Evolutionary conservation across 2,329 filamentous ascomycete species (phyloP), one percentile per base, ranked within the genome.

Genomic region (Alternaria incomplexa): DNA sequence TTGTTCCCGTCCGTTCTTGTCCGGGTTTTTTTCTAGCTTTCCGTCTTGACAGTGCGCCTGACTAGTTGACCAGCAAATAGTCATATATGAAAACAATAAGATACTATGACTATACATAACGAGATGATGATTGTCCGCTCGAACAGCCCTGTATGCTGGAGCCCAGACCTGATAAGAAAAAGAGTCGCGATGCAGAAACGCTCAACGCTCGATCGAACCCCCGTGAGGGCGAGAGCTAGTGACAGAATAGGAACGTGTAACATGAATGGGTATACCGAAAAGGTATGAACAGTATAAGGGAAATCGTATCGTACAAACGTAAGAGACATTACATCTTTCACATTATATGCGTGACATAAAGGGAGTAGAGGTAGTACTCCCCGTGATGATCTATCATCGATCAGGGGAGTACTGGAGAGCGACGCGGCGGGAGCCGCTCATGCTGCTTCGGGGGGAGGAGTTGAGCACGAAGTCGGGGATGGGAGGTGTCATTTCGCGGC

Each of bases 391-490:
- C 8, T 44, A 58, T 71, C 63, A 72, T 56, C 65, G 61, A 45
- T 71, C 68, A 28, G 67, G 64, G 25, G 70, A 71, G 45, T 61
- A 63, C 43, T 76, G 70, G 2, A 79, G 64, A 30, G 65, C 74
- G 26, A 79, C 70, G 61, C 73, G 78, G 28, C 69, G 67, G 22
- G 70, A 69, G 20, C 71, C 69, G 55, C 71, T 76, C 57, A 77
- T 64, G 63, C 81, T 82, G 63, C 74, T 80, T 43, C 80, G 70
- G 17, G 78, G 74, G 6, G 80, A 80, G 10, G 79, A 77, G 47
- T 78, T 78, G 25, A 83, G 73, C 10, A 83, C 76, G 63, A 82
- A 83, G 30, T 81, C 80, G 1, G 82, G 82, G 22, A 83, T 81
- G 4, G 79, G 79, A 30, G 79, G 79, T 3, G 79, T 81, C 73